Base-by-base conservation (phyloP, 2,329 filamentous ascomycete genomes). In the Bipolaris gigantea region DNA sequence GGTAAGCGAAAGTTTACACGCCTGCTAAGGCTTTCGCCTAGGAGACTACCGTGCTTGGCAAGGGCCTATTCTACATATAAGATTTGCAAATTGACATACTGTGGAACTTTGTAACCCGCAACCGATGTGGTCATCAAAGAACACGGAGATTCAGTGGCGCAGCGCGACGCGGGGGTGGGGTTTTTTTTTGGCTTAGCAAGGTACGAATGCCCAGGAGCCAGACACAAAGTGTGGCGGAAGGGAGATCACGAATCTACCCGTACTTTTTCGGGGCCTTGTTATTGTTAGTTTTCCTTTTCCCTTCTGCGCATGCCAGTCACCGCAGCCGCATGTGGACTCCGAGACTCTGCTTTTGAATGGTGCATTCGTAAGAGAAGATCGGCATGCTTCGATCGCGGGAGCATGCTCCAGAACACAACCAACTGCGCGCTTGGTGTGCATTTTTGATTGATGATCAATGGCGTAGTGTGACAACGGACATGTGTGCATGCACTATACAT, bases 371-470 rank as follows among this genome's bases (percentile, higher is more conserved):
- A 16, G 34, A 23, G 41, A 9, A 50, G 47, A 46, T 41, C 25
- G 33, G 10, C 19, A 34, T 35, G 18, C 35, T 41, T 18, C 25
- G 15, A 18, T 50, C 21, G 42, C 40, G 11, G 47, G 45, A 32
- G 27, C 13, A 21, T 51, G 32, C 33, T 34, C 23, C 21, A 25
- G n/a, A 40, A 19, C 25, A 21, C 39, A 38, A 47, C 43, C 47
- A 43, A 47, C 43, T 48, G 38, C 33, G 23, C 38, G 47, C 50
- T 51, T 47, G 52, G 42, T 21, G 42, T 55, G 41, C 40, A 16
- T 18, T 18, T 27, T 41, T 41, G 11, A 18, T 21, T 40, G 41
- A 33, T 25, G 35, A 46, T 36, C 16, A 18, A 45, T 13, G 15
- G 33, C 41, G 50, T 33, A 48, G 43, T 52, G 43, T 44, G 43